phyloP scores from a whole-genome alignment of 495 filamentous ascomycete species.

The Penicillium argentinense region DNA sequence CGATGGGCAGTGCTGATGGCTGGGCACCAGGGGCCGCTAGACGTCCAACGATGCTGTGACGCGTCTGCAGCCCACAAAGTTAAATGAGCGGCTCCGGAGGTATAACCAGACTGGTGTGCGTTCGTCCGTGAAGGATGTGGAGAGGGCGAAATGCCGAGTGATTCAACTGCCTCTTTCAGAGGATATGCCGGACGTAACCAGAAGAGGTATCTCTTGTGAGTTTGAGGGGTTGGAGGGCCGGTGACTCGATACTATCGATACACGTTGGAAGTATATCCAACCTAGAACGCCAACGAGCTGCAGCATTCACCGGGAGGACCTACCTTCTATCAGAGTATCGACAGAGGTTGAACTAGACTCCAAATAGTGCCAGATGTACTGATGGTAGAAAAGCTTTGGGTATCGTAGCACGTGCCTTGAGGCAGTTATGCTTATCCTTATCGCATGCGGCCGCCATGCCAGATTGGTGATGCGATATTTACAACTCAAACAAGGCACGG shows the following conservation, averaged over 20 bases:
- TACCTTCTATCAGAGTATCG: too few species aligned
- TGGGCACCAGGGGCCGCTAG: too few species aligned
- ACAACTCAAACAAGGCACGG: too few species aligned
- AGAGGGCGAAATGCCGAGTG: conserved; percentile 12
- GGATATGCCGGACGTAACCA: conserved; percentile 2
- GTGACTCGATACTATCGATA: neutral
- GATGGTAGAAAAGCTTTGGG: too few species aligned
- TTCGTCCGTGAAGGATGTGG: conserved; percentile 17
- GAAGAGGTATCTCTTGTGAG: neutral
- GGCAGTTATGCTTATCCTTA: too few species aligned
- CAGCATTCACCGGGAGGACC: too few species aligned
- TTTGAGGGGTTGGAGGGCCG: neutral
- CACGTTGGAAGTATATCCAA: too few species aligned
- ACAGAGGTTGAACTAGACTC: too few species aligned
- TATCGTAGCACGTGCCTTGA: too few species aligned
- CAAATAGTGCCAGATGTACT: too few species aligned
- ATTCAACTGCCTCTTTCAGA: conserved; percentile 20
- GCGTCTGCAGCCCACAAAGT: conserved; percentile 12
- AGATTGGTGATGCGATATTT: neutral
- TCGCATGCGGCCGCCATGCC: too few species aligned
- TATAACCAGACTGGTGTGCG: conserved; percentile 7
- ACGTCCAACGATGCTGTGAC: neutral
- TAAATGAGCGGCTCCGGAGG: conserved; percentile 4
- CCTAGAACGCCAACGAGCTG: too few species aligned
- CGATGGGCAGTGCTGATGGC: conserved; percentile 1